These are phyloP conservation scores for Huntiella bhutanensis DNA, from an alignment of 2,329 filamentous ascomycete species.

Conservation along the genomic window DNA sequence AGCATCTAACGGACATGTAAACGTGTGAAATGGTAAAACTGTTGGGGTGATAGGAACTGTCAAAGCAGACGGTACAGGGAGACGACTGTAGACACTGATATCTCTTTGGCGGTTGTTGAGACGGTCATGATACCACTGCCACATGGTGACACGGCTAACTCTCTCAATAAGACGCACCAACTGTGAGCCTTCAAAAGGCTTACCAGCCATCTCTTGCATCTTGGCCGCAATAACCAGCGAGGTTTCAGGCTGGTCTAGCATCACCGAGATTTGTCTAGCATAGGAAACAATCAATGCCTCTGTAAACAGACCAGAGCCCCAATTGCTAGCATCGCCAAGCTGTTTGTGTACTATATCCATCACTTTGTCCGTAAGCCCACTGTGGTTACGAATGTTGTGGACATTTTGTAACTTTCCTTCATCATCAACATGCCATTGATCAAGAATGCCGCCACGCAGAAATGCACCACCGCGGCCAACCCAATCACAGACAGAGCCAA, in stretches of 20 bases:
- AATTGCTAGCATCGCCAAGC: constrained; percentile 64
- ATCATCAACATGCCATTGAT: constrained; percentile 86
- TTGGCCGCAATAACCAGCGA: constrained; percentile 22
- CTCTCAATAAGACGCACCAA: constrained; percentile 71
- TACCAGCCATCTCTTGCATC: constrained; percentile 44
- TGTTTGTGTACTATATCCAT: constrained; percentile 82
- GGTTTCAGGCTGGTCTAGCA: constrained; percentile 20
- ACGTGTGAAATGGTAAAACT: constrained; percentile 91
- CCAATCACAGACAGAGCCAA: constrained; percentile 97
- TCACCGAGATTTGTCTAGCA: constrained; percentile 24
- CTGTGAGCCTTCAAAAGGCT: constrained; percentile 75
- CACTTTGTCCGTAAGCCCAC: constrained; percentile 77
- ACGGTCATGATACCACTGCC: constrained; percentile 72
- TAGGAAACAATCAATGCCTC: constrained; percentile 33
- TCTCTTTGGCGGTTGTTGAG: constrained; percentile 44
- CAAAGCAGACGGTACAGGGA: constrained; percentile 52
- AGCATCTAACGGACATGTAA: constrained; percentile 81
- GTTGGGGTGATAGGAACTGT: constrained; percentile 77
- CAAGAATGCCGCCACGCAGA: constrained; percentile 51
- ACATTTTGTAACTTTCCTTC: constrained; percentile 67
- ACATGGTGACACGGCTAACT: constrained; percentile 54
- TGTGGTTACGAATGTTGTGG: constrained; percentile 36
- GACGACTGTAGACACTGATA: constrained; percentile 45
- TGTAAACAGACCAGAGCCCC: constrained; percentile 58
- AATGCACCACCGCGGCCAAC: constrained; percentile 70